These are phyloP conservation scores for Cladophialophora bantiana DNA, from an alignment of 2,329 filamentous ascomycete genomes.

Conservation along the genomic window DNA sequence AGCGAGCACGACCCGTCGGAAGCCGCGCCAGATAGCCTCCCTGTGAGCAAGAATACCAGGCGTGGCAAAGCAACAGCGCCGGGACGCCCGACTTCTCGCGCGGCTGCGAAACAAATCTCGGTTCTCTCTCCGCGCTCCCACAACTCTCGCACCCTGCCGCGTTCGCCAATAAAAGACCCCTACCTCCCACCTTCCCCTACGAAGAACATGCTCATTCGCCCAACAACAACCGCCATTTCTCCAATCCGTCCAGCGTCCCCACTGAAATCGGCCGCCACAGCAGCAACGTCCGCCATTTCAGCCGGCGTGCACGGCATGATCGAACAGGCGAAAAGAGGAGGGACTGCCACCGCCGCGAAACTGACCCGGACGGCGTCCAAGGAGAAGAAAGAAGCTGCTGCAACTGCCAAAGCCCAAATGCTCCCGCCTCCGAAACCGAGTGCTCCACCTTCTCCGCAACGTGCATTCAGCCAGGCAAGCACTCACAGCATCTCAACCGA, in stretches of 20 bases:
- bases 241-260: slow-evolving; percentile 59
- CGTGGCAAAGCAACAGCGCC: slow-evolving; percentile 48
- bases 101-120: slow-evolving; percentile 54
- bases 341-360: slow-evolving; percentile 31
- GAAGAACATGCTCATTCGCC: slow-evolving; percentile 60
- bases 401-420: slow-evolving; percentile 35
- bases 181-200: slow-evolving; percentile 44
- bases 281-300: slow-evolving; percentile 41
- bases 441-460: slow-evolving; percentile 32
- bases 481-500: slow-evolving; percentile 35
- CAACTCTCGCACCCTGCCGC: slow-evolving; percentile 74
- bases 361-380: slow-evolving; percentile 38
- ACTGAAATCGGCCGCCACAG: slow-evolving; percentile 54
- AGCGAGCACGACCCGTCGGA: slow-evolving; percentile 59
- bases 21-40: slow-evolving; percentile 53
- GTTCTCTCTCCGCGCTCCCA: slow-evolving; percentile 83
- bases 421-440: slow-evolving; percentile 38
- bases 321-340: slow-evolving; percentile 38
- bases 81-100: slow-evolving; percentile 48
- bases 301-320: slow-evolving; percentile 37
- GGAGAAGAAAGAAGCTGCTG: slow-evolving; percentile 37
- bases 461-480: slow-evolving; percentile 35
- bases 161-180: slow-evolving; percentile 60
- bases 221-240: slow-evolving; percentile 54
- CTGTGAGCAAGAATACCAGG: slow-evolving; percentile 72